Percentiles rank a stretch among this genome's conserved stretches.
Conservation (phyloP, 2,329 filamentous ascomycete species). For the Calcarisporium arbuscula region DNA sequence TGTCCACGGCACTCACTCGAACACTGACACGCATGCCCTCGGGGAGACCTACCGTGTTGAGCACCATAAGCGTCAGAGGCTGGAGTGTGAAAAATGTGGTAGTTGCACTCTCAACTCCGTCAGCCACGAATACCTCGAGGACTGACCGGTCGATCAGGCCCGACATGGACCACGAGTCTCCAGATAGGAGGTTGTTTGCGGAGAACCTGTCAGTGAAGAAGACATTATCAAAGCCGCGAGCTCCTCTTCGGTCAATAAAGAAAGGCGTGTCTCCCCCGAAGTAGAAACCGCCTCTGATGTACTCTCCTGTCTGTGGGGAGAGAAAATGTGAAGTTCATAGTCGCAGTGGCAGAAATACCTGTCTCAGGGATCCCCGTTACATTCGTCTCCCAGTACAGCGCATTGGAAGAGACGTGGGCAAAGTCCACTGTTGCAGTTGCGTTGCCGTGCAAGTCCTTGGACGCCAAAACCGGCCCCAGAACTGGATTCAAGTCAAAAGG, state of each 20-base stretch:
- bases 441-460: slow-evolving; percentile 39
- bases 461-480: slow-evolving; percentile 36
- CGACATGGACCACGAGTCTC: slow-evolving; percentile 20
- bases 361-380: slow-evolving; percentile 31
- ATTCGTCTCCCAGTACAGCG: slow-evolving; percentile 49
- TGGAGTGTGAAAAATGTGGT: slow-evolving; percentile 22
- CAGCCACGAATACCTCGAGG: slow-evolving; percentile 27
- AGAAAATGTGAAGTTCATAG: slow-evolving; percentile 22
- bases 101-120: slow-evolving; percentile 25
- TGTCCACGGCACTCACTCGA: slow-evolving; percentile 17
- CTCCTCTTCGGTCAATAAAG: slow-evolving; percentile 22
- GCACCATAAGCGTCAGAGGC: slow-evolving; percentile 17
- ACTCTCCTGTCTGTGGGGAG: slow-evolving; percentile 18
- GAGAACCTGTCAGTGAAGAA: slow-evolving; percentile 28
- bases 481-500: slow-evolving; percentile 44
- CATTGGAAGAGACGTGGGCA: slow-evolving; percentile 39
- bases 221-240: slow-evolving; percentile 20
- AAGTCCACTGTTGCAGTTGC: slow-evolving; percentile 44
- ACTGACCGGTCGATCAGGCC: slow-evolving; percentile 29
- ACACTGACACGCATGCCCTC: slow-evolving; percentile 15
- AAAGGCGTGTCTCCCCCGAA: slow-evolving; percentile 20
- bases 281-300: slow-evolving; percentile 18
- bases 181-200: slow-evolving; percentile 10
- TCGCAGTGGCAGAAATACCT: slow-evolving; percentile 13
- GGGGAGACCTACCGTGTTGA: slow-evolving; percentile 15